A percentile compares a stretch with the other conserved stretches of the same genome.
phyloP scores from a whole-genome alignment of 2,329 filamentous ascomycete species.

The Sarocladiaceae sp. region DNA sequence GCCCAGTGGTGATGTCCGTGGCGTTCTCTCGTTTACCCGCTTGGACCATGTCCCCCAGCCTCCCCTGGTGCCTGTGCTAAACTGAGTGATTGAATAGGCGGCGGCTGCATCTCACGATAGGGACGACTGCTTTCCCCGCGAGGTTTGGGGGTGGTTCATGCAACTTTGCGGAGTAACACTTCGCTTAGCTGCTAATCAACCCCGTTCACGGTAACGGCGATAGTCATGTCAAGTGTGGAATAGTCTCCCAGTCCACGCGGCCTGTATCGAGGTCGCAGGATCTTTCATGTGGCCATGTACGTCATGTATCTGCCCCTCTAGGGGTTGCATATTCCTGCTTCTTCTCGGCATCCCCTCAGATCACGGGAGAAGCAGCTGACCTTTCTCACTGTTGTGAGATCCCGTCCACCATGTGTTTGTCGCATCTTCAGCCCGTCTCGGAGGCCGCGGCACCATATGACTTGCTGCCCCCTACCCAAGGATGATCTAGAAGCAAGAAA shows the following conservation, averaged over 20 bases:
- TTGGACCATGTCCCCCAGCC: neutral
- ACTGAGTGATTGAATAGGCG: neutral
- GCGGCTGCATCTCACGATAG: too few species aligned
- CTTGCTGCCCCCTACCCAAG: neutral
- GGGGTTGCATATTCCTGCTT: neutral
- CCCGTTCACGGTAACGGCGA: too few species aligned
- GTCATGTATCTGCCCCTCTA: neutral
- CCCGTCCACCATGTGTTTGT: neutral
- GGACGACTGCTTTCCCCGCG: constrained; percentile 5
- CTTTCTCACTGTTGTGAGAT: neutral
- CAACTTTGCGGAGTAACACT: neutral
- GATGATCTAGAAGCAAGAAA: neutral
- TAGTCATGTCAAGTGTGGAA: too few species aligned
- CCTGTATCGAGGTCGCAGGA: too few species aligned
- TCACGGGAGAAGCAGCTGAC: constrained; percentile 6
- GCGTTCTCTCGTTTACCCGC: too few species aligned
- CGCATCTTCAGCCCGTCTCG: neutral
- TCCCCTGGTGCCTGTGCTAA: neutral
- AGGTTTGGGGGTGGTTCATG: neutral
- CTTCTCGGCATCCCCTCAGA: neutral
- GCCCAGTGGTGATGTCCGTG: too few species aligned
- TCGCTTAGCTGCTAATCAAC: constrained; percentile 4
- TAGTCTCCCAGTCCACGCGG: too few species aligned
- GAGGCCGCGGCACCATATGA: constrained; percentile 5
- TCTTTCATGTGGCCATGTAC: constrained; percentile 1